phyloP scores from a whole-genome alignment of 371 early-diverging fungal genomes.

The Mucor circinelloides region DNA sequence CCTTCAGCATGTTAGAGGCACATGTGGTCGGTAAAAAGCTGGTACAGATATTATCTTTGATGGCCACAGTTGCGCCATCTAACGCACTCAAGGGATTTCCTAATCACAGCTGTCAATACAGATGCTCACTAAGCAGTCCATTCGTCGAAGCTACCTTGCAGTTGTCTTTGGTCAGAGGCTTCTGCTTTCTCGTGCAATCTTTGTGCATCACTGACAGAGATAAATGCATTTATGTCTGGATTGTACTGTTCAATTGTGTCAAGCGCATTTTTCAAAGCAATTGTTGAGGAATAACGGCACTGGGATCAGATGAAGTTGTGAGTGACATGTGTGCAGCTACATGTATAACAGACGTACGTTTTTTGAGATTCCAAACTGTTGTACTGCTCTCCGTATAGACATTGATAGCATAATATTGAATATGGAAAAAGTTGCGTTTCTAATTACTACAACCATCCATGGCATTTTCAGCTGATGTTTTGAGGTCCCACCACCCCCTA shows the following conservation, averaged over 20 bases:
- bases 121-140: not conserved
- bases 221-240: constrained; percentile 37
- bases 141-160: constrained; percentile 7
- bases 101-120: not conserved
- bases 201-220: constrained; percentile 23
- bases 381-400: not conserved
- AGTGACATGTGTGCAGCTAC: not conserved
- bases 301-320: not conserved
- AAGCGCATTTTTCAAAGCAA: constrained; percentile 18
- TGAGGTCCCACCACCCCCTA: not conserved
- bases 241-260: constrained; percentile 32
- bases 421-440: not conserved
- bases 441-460: not conserved
- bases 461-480: not conserved
- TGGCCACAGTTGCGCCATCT: constrained; percentile 65
- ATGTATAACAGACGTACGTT: not conserved
- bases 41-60: constrained; percentile 80
- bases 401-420: not conserved
- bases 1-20: constrained; percentile 67
- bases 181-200: constrained; percentile 4
- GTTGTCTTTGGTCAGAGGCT: constrained; percentile 8
- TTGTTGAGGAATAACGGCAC: constrained; percentile 16
- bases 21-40: constrained; percentile 66
- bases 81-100: constrained; percentile 36
- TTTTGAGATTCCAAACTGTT: not conserved